These are phyloP conservation scores for Malania oleifera DNA, from an alignment of 164 flowering plant genomes.

Conservation along the genomic window DNA sequence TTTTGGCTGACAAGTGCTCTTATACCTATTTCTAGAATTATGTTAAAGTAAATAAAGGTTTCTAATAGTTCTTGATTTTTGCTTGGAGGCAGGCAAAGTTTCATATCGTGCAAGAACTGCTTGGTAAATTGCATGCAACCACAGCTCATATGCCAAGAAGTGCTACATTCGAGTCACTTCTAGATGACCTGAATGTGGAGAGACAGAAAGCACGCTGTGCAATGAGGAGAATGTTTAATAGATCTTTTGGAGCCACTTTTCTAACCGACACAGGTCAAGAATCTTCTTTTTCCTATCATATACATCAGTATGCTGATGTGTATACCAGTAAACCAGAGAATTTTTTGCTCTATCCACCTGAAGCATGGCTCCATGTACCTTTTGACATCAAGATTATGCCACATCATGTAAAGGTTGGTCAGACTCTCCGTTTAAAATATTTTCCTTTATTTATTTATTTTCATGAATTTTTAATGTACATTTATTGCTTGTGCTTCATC, in stretches of 20 bases:
- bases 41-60: too few species aligned
- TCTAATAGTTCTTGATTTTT: neutral
- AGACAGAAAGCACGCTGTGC: slow-evolving; percentile 57
- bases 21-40: too few species aligned
- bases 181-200: slow-evolving; percentile 68
- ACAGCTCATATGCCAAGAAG: slow-evolving; percentile 28
- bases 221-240: slow-evolving; percentile 88
- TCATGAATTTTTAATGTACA: neutral
- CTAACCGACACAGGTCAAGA: slow-evolving; percentile 92
- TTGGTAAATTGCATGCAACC: slow-evolving; percentile 72
- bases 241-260: slow-evolving; percentile 92
- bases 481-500: neutral
- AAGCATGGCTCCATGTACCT: slow-evolving; percentile 95
- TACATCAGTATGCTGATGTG: slow-evolving; percentile 94
- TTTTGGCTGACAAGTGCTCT: too few species aligned
- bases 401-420: slow-evolving; percentile 84
- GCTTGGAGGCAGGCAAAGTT: slow-evolving; percentile 67
- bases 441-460: neutral
- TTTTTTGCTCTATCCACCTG: slow-evolving; percentile 67
- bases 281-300: slow-evolving; percentile 90
- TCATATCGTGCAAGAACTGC: slow-evolving; percentile 85
- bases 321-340: slow-evolving; percentile 95
- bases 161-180: slow-evolving; percentile 46
- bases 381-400: slow-evolving; percentile 95
- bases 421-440: neutral